These are phyloP conservation scores for Ceratorhiza oryzae-sativae DNA, from an alignment of 1,284 basidiomycete genomes.

Conservation along the genomic window DNA sequence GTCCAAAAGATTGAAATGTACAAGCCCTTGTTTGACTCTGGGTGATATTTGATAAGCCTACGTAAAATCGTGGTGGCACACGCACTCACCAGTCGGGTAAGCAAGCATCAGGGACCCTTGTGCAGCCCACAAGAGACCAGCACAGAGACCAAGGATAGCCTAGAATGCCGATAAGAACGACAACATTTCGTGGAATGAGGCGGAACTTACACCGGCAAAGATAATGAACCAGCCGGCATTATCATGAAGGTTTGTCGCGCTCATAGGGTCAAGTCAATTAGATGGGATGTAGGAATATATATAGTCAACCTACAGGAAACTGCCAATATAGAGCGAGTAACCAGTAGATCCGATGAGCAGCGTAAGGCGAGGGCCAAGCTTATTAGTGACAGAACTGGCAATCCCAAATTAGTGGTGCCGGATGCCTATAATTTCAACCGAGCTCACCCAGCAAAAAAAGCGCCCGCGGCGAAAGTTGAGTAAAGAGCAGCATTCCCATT, in stretches of 20 bases:
- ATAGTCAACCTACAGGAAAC: conserved; percentile 64
- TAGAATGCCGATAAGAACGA: not conserved
- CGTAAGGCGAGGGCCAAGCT: conserved; percentile 74
- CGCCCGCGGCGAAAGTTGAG: conserved; percentile 64
- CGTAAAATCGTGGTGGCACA: not conserved
- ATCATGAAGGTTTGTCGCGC: conserved; percentile 71
- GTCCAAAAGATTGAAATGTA: conserved; percentile 81
- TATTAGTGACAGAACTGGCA: conserved; percentile 73
- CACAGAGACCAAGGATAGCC: conserved; percentile 82
- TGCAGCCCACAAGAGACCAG: conserved; percentile 85
- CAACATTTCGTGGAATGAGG: not conserved
- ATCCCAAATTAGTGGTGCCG: not conserved
- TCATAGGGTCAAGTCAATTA: conserved; percentile 47
- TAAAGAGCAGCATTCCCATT: conserved; percentile 72
- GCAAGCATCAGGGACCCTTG: conserved; percentile 85
- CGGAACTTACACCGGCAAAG: conserved; percentile 59
- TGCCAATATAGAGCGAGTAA: conserved; percentile 76
- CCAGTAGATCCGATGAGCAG: conserved; percentile 74
- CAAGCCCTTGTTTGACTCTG: conserved; percentile 75
- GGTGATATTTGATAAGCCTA: not conserved
- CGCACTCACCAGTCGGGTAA: conserved; percentile 64
- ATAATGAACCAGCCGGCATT: conserved; percentile 71
- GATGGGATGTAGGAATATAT: conserved; percentile 45
- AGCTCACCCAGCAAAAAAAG: conserved; percentile 46
- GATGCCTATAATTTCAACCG: not conserved